Evolutionary conservation across 805 yeast genomes (phyloP).

Genomic region (Candida pseudofarinosa): DNA sequence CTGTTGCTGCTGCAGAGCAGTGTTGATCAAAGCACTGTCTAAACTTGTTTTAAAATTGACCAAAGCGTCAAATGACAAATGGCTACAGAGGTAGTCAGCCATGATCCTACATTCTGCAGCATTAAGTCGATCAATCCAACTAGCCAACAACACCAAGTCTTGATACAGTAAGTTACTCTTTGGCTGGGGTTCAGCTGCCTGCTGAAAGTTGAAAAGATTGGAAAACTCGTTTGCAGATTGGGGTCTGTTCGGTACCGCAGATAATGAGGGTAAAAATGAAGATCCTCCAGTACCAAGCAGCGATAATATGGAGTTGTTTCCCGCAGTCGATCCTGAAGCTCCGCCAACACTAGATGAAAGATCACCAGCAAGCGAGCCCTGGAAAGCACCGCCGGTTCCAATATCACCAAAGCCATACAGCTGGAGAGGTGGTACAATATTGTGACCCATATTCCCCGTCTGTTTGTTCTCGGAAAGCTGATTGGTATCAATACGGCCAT

Average conservation of each 20-base stretch:
- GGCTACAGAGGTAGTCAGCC: constrained; percentile 50
- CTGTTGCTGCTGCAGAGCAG: not conserved
- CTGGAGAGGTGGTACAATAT: constrained; percentile 13
- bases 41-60: constrained; percentile 46
- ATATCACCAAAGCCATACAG: constrained; percentile 9
- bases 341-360: constrained; percentile 15
- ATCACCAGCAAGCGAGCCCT: constrained; percentile 15
- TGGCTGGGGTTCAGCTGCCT: constrained; percentile 11
- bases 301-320: constrained; percentile 20
- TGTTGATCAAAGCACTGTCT: constrained; percentile 30
- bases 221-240: constrained; percentile 41
- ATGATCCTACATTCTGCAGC: constrained; percentile 51
- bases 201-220: constrained; percentile 15
- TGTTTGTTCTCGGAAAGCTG: constrained; percentile 3
- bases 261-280: constrained; percentile 23
- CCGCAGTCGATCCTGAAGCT: constrained; percentile 7
- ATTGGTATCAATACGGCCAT: constrained; percentile 7
- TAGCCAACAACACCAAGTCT: constrained; percentile 47
- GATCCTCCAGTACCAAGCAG: constrained; percentile 16
- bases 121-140: constrained; percentile 48
- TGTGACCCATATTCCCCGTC: constrained; percentile 1
- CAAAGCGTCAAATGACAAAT: constrained; percentile 49
- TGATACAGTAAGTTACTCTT: constrained; percentile 36
- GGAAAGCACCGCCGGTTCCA: constrained; percentile 6
- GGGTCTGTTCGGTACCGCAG: constrained; percentile 35